phyloP scores from a whole-genome alignment of 306 rosid genomes.

The Dryas octopetala region DNA sequence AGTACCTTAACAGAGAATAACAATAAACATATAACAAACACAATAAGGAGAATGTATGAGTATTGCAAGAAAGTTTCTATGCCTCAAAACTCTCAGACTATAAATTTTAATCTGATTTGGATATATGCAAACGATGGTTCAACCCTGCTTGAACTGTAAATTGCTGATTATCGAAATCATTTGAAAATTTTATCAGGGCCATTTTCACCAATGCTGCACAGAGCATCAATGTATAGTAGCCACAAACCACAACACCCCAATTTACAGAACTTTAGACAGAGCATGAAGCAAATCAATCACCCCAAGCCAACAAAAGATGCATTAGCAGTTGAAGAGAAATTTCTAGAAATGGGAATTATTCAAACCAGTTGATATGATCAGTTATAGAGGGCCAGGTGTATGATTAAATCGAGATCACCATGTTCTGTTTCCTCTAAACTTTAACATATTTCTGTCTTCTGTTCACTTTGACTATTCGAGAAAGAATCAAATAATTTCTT shows the following conservation, averaged over 20 bases:
- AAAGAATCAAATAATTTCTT: background rate
- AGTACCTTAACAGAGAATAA: too few relatives aligned
- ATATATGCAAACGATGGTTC: background rate
- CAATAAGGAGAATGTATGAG: too few relatives aligned
- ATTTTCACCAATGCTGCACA: background rate
- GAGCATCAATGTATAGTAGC: background rate
- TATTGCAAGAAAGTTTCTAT: too few relatives aligned
- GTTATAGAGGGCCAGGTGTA: background rate
- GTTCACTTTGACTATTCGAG: background rate
- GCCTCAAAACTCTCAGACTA: background rate
- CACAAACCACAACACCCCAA: background rate
- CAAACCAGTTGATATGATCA: background rate
- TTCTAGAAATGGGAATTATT: background rate
- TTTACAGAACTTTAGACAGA: background rate
- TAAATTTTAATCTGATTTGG: background rate
- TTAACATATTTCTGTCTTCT: background rate
- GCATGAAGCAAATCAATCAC: background rate
- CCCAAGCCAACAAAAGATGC: background rate
- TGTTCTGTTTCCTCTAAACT: background rate
- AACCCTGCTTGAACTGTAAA: background rate
- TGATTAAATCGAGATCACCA: background rate
- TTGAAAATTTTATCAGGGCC: background rate
- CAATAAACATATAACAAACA: too few relatives aligned
- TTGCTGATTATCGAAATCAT: background rate
- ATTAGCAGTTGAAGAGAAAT: background rate